Evolutionary conservation across 2,329 filamentous ascomycete species (phyloP).

Genomic region (Myriosclerotinia scirpicola): DNA sequence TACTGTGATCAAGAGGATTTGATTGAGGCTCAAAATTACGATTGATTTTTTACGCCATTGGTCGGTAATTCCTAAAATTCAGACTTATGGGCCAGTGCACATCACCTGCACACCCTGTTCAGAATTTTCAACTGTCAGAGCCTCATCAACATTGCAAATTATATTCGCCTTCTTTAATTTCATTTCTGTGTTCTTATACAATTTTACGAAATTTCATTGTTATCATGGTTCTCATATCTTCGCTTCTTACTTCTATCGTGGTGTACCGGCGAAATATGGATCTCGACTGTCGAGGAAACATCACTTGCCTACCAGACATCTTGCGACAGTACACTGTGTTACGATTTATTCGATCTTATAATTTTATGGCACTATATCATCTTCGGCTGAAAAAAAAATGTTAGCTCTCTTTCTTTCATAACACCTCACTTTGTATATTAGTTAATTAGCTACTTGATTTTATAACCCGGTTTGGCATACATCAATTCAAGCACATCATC

Average conservation of each 20-base stretch:
- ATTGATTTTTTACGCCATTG: background rate
- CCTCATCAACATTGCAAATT: background rate
- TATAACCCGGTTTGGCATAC: background rate
- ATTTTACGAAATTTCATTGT: background rate
- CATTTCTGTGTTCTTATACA: background rate
- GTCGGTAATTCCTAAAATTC: background rate
- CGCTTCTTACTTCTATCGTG: background rate
- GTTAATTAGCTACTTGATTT: background rate
- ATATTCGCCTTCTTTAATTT: no score
- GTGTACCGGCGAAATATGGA: background rate
- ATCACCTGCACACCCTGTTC: background rate
- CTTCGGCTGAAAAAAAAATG: background rate
- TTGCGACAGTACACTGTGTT: background rate
- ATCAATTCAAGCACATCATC: background rate
- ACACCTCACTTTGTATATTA: background rate
- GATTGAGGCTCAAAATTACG: background rate
- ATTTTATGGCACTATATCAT: no score
- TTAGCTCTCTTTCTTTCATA: background rate
- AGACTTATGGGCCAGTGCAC: background rate
- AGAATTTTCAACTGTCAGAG: background rate
- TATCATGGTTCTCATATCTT: background rate
- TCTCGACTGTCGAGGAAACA: no score
- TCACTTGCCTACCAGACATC: background rate
- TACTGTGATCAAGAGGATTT: background rate
- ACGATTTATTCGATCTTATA: background rate